Evolutionary conservation across 108 stramenopile genomes (phyloP), one percentile per base, ranked within the genome.

Genomic region (Bacterosira constricta): DNA sequence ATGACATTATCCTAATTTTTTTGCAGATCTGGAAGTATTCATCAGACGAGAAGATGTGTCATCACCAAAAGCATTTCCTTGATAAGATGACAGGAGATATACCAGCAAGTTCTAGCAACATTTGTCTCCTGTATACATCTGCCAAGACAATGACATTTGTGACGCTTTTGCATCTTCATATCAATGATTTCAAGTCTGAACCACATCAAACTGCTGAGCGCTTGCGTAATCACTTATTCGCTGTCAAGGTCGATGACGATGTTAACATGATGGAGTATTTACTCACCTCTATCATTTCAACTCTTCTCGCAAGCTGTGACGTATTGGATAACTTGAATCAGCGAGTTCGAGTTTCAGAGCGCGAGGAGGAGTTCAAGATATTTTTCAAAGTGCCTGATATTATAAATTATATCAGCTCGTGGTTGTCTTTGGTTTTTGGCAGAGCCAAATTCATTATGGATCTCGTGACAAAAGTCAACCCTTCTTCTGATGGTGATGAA

Each of bases 241-340:
- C 53, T 21, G 29, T 74, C 41, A 69, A 69, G 13, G 42, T 63
- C 21, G 77, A 78, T 34, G 21, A 64, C 34, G 69, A 78, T 47
- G 38, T 18, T 13, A 29, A 32, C 21, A 69, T 71, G 69, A 47
- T 78, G 12, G 57, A 57, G 45, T 71, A 52, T 70, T 71, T 71
- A 45, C 47, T 69, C 0, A 59, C 63, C 20, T 54, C 69, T 5
- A 53, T 78, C 46, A 47, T 78, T 44, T 55, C 69, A 21, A 64
- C 42, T 47, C 77, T 78, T 30, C 47, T 65, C 27, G 63, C 52
- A 26, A 65, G 57, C 32, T 60, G 69, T 41, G 56, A 60, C 9
- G 26, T 58, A 11, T 41, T 60, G 42, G 46, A 66, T n/a, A 11
- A 36, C 7, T 49, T 66, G 29, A 71, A 59, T 45, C 56, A 65